phyloP scores from a whole-genome alignment of 176 grass and related monocot species.

The Ensete ventricosum region DNA sequence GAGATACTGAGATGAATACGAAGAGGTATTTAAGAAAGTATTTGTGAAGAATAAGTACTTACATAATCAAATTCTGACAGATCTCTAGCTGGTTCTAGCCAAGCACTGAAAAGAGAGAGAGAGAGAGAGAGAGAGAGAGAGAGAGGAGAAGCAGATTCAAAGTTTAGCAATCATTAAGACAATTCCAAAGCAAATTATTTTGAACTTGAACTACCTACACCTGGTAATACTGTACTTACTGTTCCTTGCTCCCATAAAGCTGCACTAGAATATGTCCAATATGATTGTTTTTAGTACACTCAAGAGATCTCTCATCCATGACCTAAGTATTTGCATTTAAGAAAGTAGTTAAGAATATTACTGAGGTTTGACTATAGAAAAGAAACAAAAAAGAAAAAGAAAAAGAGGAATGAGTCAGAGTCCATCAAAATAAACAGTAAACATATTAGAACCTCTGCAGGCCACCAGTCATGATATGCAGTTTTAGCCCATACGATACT shows the following conservation, averaged over 20 bases:
- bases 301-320: slow-evolving; percentile 25
- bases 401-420: not conserved
- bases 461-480: slow-evolving; percentile 37
- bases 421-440: not conserved
- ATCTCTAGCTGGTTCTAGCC: slow-evolving; percentile 36
- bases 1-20: not conserved
- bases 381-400: not conserved
- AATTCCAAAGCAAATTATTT: not conserved
- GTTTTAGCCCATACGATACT: slow-evolving; percentile 41
- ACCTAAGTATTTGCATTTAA: slow-evolving; percentile 19
- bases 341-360: not conserved
- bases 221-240: slow-evolving; percentile 21
- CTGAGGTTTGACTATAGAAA: not conserved
- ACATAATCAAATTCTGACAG: slow-evolving; percentile 35
- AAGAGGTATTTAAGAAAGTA: not conserved
- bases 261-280: slow-evolving; percentile 30
- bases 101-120: slow-evolving; percentile 24
- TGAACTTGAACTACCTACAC: not conserved
- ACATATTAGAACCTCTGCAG: slow-evolving; percentile 27
- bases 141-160: not conserved
- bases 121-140: slow-evolving; percentile 13
- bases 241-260: slow-evolving; percentile 31
- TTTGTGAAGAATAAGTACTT: not conserved
- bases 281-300: slow-evolving; percentile 22
- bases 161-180: slow-evolving; percentile 9